Base-by-base conservation (phyloP, 169 alveolate genomes). In the Amoebophrya sp. region DNA sequence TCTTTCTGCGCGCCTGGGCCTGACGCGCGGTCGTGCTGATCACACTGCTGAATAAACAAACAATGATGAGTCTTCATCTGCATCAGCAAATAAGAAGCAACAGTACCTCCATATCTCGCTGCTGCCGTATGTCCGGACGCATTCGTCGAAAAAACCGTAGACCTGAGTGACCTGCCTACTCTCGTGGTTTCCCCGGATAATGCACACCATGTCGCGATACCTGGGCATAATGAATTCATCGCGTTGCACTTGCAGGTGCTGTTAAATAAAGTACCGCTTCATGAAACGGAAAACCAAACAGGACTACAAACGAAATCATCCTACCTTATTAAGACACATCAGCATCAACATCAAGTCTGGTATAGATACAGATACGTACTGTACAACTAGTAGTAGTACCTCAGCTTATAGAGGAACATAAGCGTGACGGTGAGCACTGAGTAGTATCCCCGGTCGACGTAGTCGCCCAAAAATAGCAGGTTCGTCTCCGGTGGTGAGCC, bases 141-240 rank as follows among this genome's bases (percentile, higher is more conserved):
- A 99, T 95, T 99, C 99, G 95, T 99, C 99, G 94, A 98, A 99
- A 94, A 99, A 99, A 29, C 99, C 99, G 95, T 99, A 99, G 50
- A 93, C 98, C 94, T 98, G 98, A 0, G 99, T 98, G 91, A 98
- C 98, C 95, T 97, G 98, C 69, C 99, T 94, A n/a, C 98, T 95
- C 93, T 98, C 99, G 94, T 98, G 99, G 93, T 99, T 98, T 70
- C 99, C 99, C 90, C 99, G 94, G 41, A 98, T 97, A 58, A 98
- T 94, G 67, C 98, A 78, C 40, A 98, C 96, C 67, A 95, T 91
- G n/a, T 93, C 95, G 45, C 93, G 94, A 70, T 95, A 96, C 38
- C 90, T 88, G 67, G 18, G 67, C 10, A 45, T 45, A 45, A 15
- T 45, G 67, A 15, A 45, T 45, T 45, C n/a, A 15, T n/a, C n/a